A percentile compares a stretch with the other conserved stretches of the same genome.
Conservation (phyloP, 2,329 filamentous ascomycete genomes). For the Botrytis hyacinthi region DNA sequence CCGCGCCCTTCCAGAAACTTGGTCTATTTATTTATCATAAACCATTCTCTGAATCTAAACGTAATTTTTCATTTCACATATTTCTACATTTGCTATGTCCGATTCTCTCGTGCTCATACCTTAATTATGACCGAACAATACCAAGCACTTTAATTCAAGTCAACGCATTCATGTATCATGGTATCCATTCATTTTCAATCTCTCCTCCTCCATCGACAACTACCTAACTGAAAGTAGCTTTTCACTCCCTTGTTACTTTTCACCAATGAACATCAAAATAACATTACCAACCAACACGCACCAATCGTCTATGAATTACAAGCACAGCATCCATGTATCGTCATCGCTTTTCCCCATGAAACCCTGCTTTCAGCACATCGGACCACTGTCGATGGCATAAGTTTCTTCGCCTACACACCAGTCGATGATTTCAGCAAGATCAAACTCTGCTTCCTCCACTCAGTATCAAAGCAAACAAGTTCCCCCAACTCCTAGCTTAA, state of each 20-base stretch:
- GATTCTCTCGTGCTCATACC: neutral
- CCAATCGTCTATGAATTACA: slow-evolving; percentile 5
- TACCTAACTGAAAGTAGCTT: neutral
- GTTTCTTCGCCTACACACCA: neutral
- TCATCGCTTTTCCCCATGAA: neutral
- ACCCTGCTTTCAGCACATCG: neutral
- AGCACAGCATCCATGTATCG: neutral
- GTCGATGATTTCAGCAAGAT: neutral
- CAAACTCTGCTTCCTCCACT: neutral
- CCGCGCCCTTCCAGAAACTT: neutral
- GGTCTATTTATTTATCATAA: neutral
- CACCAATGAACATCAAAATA: neutral
- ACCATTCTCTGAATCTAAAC: neutral
- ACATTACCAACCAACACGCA: neutral
- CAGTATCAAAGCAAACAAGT: neutral
- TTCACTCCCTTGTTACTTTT: neutral
- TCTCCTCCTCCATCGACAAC: neutral
- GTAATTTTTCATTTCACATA: neutral
- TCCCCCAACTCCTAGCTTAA: slow-evolving; percentile 17
- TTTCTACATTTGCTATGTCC: neutral
- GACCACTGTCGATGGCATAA: neutral
- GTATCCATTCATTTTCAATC: neutral
- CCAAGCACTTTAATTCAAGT: neutral
- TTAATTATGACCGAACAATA: neutral
- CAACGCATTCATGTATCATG: neutral